Percentiles rank a stretch among this genome's conserved stretches.
Conservation (phyloP, 345 rosid genomes). For the Xanthoceras sorbifolium region DNA sequence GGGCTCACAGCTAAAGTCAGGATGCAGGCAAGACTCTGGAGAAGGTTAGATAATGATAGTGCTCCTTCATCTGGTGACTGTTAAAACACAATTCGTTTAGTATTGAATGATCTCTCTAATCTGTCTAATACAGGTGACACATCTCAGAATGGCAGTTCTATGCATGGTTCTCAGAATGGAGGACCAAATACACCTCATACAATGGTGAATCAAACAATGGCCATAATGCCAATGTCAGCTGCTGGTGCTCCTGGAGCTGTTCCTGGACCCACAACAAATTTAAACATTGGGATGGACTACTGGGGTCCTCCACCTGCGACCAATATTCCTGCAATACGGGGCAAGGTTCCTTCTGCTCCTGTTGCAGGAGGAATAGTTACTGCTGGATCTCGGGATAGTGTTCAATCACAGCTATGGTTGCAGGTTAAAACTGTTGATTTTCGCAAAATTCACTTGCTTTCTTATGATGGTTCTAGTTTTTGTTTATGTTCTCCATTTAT, state of each 20-base stretch:
- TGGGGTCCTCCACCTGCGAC: conserved; percentile 85
- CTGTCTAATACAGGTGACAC: conserved; percentile 48
- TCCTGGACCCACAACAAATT: conserved; percentile 87
- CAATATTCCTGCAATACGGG: conserved; percentile 60
- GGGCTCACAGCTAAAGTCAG: conserved; percentile 78
- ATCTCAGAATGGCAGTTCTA: conserved; percentile 79
- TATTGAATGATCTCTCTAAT: conserved; percentile 25
- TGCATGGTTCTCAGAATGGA: conserved; percentile 68
- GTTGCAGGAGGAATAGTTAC: conserved; percentile 67
- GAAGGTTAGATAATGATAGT: conserved; percentile 53
- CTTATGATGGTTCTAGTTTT: not conserved
- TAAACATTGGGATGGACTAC: conserved; percentile 98
- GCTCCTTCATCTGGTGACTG: not conserved
- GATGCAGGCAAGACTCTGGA: conserved; percentile 67
- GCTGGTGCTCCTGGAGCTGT: conserved; percentile 52
- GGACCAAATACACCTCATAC: conserved; percentile 48
- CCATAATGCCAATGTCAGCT: conserved; percentile 65
- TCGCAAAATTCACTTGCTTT: not conserved
- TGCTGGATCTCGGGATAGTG: conserved; percentile 65
- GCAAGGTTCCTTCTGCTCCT: conserved; percentile 69
- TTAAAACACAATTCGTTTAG: conserved; percentile 5
- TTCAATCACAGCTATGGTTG: conserved; percentile 81
- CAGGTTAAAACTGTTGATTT: conserved; percentile 48
- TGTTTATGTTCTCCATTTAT: not conserved
- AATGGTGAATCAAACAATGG: conserved; percentile 51